phyloP scores from a whole-genome alignment of 495 filamentous ascomycete species.

The Daldinia loculata region DNA sequence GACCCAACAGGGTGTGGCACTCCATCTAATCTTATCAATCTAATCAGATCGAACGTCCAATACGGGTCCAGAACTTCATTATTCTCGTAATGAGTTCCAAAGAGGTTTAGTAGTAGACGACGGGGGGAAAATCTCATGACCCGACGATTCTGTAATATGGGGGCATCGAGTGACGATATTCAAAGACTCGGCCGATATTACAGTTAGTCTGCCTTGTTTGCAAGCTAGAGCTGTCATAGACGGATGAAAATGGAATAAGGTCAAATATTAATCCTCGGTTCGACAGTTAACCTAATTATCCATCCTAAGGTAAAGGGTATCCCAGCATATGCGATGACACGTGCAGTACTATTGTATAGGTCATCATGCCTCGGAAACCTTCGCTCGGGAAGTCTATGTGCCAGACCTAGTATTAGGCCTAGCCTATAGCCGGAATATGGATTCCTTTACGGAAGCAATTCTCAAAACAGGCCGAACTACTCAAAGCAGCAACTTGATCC shows the following conservation, averaged over 20 bases:
- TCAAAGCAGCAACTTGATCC: conserved; percentile 7
- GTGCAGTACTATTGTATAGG: conserved; percentile 11
- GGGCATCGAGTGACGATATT: not conserved
- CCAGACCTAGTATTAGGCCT: conserved; percentile 2
- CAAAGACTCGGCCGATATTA: not conserved
- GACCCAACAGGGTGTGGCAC: conserved; percentile 14
- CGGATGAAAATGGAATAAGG: conserved; percentile 1
- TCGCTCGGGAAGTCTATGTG: not conserved
- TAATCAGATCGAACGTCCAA: conserved; percentile 42
- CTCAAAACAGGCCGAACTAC: conserved; percentile 16
- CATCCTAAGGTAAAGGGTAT: not conserved
- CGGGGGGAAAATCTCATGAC: conserved; percentile 6
- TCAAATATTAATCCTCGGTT: not conserved
- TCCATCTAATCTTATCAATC: conserved; percentile 49
- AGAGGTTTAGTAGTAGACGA: not conserved
- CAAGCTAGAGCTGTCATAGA: not conserved
- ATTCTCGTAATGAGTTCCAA: conserved; percentile 28
- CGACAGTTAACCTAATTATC: conserved; percentile 2
- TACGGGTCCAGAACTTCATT: conserved; percentile 31
- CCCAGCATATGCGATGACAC: conserved; percentile 3
- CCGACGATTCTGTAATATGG: not conserved
- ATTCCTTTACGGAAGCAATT: conserved; percentile 22
- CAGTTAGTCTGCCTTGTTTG: conserved; percentile 1
- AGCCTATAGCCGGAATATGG: conserved; percentile 18
- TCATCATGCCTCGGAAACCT: conserved; percentile 22